Evolutionary conservation across 495 filamentous ascomycete species (phyloP), one percentile per base, ranked within the genome.

Genomic region (Lasiosphaeria ovina): DNA sequence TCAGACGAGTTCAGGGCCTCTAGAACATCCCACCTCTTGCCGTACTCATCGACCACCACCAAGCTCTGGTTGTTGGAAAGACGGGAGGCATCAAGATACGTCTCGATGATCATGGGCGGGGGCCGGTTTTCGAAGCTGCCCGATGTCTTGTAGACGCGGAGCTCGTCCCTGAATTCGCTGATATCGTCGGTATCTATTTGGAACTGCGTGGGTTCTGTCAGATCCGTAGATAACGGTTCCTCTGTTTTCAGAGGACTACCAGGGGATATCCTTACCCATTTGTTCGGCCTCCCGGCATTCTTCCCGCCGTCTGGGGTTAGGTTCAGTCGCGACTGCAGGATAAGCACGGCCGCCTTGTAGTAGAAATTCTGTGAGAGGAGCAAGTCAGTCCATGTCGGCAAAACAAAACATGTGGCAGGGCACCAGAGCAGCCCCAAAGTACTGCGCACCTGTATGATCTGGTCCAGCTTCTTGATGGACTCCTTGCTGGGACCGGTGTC

Each of bases 141-240:
- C 59, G 86, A 89, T 35, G 74, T 81, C 74, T 83, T 88, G 91
- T 92, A 98, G 47, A 86, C 78, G 62, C 82, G 80, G 36, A 97
- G 79, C 60, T 92, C 88, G 58, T 96, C 87, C 66, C 85, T 79
- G 62, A 94, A 89, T 48, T 85, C 85, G 67, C 96, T 91, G 56
- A 91, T 93, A 57, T 98, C 94, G 63, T 97, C 91, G 50, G 96
- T 81, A 53, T 97, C 91, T 62, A 97, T 84, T 70, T 96, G 94
- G 75, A 97, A 98, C 94, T 98, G 58, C 32, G 32, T 2, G 3
- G 0, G 35, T 31, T 24, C 5, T 11, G 59, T 67, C 35, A 63
- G 42, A 62, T 38, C 12, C n/a, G 1, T n/a, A 10, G 40, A 42
- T n/a, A 10, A 33, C 34, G 31, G 51, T 48, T 16, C 11, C 8